Conservation (phyloP, 2,329 filamentous ascomycete genomes). For the Lecanoromycetidae sp. region DNA sequence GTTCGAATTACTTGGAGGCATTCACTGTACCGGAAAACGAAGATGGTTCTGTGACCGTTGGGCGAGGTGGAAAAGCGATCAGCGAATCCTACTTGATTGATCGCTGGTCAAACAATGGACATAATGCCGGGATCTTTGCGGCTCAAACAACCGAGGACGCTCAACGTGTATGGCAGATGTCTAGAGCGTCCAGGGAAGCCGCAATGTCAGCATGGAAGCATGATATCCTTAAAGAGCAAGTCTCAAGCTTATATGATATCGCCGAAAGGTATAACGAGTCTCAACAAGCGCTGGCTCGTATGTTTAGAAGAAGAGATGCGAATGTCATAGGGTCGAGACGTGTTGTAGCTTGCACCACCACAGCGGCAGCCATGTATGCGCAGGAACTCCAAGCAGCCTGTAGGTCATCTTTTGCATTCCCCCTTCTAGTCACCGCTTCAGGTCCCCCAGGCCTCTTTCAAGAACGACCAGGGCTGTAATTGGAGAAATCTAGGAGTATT, state of each 20-base stretch:
- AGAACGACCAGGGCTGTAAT: too few relatives aligned
- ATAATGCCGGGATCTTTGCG: constrained; percentile 35
- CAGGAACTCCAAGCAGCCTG: constrained; percentile 41
- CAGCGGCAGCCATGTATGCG: constrained; percentile 51
- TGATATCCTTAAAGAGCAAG: constrained; percentile 39
- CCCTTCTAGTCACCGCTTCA: too few relatives aligned
- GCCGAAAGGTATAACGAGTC: constrained; percentile 15
- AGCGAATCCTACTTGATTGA: constrained; percentile 39
- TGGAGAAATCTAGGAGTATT: too few relatives aligned
- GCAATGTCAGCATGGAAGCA: constrained; percentile 34
- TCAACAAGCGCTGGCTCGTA: constrained; percentile 6
- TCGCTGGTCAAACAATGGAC: constrained; percentile 41
- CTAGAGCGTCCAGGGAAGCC: constrained; percentile 25
- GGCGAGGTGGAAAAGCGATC: constrained; percentile 35
- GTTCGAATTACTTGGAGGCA: constrained; percentile 43
- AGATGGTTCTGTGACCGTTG: constrained; percentile 38
- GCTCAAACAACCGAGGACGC: constrained; percentile 22
- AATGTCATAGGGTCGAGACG: constrained; percentile 40
- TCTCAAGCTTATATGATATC: constrained; percentile 20
- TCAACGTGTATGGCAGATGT: constrained; percentile 42
- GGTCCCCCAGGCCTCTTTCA: too few relatives aligned
- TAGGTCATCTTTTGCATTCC: too few relatives aligned
- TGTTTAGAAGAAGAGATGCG: constrained; percentile 28
- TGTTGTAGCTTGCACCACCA: constrained; percentile 61
- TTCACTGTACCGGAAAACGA: constrained; percentile 39